A percentile compares a stretch with the other conserved stretches of the same genome.
Conservation (phyloP, 345 rosid species). For the Kernera saxatilis region DNA sequence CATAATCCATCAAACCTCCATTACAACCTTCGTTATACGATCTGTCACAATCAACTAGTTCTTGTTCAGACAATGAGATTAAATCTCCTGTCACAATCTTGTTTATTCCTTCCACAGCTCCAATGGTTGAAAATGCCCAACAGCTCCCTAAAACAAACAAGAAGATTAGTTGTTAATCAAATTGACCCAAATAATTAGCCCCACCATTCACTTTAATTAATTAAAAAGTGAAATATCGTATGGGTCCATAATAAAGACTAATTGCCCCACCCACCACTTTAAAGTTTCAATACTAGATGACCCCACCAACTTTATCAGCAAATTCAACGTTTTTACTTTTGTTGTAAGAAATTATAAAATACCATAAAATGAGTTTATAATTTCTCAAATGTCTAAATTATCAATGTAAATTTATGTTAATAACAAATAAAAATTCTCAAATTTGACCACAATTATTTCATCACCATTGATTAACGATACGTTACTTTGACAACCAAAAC, state of each 20-base stretch:
- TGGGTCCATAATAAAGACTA: background rate
- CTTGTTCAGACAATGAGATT: constrained; percentile 79
- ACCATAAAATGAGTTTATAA: background rate
- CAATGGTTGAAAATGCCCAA: constrained; percentile 94
- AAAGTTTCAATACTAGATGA: background rate
- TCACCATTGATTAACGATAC: background rate
- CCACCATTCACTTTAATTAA: background rate
- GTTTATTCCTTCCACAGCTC: constrained; percentile 92
- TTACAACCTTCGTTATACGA: constrained; percentile 77
- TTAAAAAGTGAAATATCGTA: background rate
- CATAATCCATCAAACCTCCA: constrained; percentile 96
- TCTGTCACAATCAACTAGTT: constrained; percentile 82
- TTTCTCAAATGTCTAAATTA: too few species aligned
- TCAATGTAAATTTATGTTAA: too few species aligned
- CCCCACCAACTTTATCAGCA: background rate
- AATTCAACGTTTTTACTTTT: background rate
- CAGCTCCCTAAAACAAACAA: constrained; percentile 60
- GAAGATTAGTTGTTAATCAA: background rate
- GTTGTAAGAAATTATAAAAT: too few species aligned
- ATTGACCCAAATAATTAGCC: background rate
- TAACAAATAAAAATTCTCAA: background rate
- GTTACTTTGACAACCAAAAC: background rate
- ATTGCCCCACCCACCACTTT: background rate
- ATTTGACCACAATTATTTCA: background rate
- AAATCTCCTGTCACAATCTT: constrained; percentile 75